Conservation (phyloP, 2,329 filamentous ascomycete genomes). For the Colletotrichum sidae region DNA sequence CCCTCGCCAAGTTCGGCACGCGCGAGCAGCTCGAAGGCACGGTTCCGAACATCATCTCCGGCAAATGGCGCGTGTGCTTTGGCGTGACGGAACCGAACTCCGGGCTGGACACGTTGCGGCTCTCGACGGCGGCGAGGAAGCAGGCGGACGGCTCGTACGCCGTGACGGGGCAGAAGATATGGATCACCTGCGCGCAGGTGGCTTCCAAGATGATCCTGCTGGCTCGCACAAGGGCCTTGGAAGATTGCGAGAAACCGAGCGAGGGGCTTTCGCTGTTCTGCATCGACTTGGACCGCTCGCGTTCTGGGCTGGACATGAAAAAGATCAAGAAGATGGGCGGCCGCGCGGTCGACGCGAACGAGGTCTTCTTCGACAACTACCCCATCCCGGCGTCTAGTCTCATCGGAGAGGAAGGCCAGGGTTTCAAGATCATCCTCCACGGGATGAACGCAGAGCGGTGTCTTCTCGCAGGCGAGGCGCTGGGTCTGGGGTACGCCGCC, state of each 20-base stretch:
- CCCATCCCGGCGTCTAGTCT: constrained; percentile 71
- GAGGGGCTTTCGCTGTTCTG: constrained; percentile 85
- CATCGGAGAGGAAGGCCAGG: constrained; percentile 78
- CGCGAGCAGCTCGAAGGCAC: constrained; percentile 71
- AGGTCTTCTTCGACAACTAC: constrained; percentile 89
- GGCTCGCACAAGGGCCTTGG: constrained; percentile 77
- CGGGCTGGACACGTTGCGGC: constrained; percentile 80
- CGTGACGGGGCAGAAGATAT: constrained; percentile 85
- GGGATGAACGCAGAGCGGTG: constrained; percentile 86
- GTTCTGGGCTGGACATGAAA: constrained; percentile 72
- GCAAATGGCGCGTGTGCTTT: constrained; percentile 80
- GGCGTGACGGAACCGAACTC: constrained; percentile 88
- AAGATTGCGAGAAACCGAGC: constrained; percentile 76
- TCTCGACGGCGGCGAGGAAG: constrained; percentile 73
- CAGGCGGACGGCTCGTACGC: constrained; percentile 68
- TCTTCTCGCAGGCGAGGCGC: constrained; percentile 80
- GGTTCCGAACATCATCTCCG: constrained; percentile 78
- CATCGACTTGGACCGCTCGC: constrained; percentile 75
- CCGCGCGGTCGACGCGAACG: constrained; percentile 84
- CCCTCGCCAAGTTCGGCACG: constrained; percentile 78
- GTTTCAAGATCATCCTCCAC: constrained; percentile 83
- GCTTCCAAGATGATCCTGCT: constrained; percentile 86
- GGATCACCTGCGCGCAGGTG: constrained; percentile 88
- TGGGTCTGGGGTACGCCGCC: constrained; percentile 83
- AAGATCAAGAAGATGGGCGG: constrained; percentile 89